Evolutionary conservation across 345 rosid genomes (phyloP), one percentile per base, ranked within the genome.

Genomic region (Gossypium australe): DNA sequence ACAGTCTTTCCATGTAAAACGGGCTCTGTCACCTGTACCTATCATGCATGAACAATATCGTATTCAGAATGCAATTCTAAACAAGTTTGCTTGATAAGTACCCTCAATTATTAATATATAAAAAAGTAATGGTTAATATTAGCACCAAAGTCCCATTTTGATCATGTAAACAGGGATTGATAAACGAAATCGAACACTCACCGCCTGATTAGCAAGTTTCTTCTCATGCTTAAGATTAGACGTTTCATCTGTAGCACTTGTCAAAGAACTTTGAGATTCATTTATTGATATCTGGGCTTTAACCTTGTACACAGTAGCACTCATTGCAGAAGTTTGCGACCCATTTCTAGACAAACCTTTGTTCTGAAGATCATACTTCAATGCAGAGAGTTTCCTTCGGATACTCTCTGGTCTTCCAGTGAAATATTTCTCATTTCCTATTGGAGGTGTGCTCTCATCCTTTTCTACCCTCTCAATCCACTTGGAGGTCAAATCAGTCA

Each of bases 21-120:
- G 69, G 78, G 44, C 61, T 79, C 86, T 61, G 83, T 77, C 55
- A 78, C 93, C 76, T 85, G 85, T 77, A 79, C 89, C 90, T 83
- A 76, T 58, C 69, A 82, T 73, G 67, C 69, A 74, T 76, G 27
- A 53, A 41, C 17, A 41, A 57, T 70, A 53, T 34, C 45, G 34
- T 16, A 62, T 14, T 14, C 11, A 29, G 45, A 61, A 29, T 61
- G 66, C 20, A 27, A 55, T 9, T 55, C 27, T 38, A 38, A 63
- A 63, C 16, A 17, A 60, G 18, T 27, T 60, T 60, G 13, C 11
- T 38, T 34, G 10, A 63, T 17, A 63, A 38, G 67, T 41, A 16
- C 67, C 67, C 67, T 63, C 27, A 60, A 25, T 10, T 59, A 5
- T 59, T 12, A 11, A 59, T 59, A 17, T 59, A 59, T 8, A 67